These are phyloP conservation scores for Leptographium procerum DNA, from an alignment of 2,329 filamentous ascomycete genomes.

Conservation along the genomic window DNA sequence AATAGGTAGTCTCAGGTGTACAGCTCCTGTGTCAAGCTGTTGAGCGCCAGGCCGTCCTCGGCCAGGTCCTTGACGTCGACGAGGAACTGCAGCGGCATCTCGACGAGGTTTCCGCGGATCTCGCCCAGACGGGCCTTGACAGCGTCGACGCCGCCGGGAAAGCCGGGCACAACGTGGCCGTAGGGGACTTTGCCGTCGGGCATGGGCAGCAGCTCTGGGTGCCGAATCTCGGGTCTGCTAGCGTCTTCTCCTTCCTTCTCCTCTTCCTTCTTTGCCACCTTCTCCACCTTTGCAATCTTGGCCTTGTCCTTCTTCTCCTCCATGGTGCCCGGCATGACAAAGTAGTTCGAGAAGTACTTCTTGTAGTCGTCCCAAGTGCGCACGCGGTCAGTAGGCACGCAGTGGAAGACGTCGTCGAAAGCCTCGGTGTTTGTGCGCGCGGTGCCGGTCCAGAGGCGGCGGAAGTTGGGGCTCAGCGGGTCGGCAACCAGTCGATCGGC, in stretches of 20 bases:
- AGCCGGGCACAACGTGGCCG: conserved; percentile 77
- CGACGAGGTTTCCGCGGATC: conserved; percentile 61
- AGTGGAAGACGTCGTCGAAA: conserved; percentile 74
- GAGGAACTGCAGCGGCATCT: conserved; percentile 87
- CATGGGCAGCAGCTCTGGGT: not conserved
- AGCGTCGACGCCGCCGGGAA: conserved; percentile 60
- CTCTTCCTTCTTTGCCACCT: conserved; percentile 19
- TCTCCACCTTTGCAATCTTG: conserved; percentile 19
- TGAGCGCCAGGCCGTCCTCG: conserved; percentile 63
- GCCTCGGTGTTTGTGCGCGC: conserved; percentile 70
- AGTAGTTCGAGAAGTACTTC: conserved; percentile 56
- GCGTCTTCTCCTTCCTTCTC: not conserved
- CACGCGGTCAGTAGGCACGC: conserved; percentile 57
- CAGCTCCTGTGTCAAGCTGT: conserved; percentile 59
- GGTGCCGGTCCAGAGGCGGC: conserved; percentile 58
- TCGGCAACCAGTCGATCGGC: conserved; percentile 61
- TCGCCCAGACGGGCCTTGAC: conserved; percentile 55
- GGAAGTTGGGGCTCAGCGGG: conserved; percentile 58
- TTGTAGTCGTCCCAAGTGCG: conserved; percentile 64
- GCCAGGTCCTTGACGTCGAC: conserved; percentile 75
- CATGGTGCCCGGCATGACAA: conserved; percentile 41
- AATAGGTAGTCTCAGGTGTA: conserved; percentile 43
- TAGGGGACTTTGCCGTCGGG: conserved; percentile 57
- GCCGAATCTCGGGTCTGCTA: not conserved
- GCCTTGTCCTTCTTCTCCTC: conserved; percentile 26